Evolutionary conservation across 805 yeast genomes (phyloP).

Genomic region (Nakazawaea pomicola): DNA sequence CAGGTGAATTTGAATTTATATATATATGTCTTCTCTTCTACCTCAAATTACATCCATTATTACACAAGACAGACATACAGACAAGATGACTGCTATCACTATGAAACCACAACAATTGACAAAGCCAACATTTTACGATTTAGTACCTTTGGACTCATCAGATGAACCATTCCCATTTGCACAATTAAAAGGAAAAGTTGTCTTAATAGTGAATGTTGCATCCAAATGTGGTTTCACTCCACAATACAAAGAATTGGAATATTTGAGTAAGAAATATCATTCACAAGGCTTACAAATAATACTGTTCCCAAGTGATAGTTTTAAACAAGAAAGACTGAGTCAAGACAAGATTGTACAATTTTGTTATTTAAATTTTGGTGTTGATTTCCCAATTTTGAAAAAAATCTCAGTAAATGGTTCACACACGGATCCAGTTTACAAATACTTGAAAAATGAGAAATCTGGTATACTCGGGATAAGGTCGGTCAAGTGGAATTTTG

Average conservation of each 20-base stretch:
- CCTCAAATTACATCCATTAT: no score
- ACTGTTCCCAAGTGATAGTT: constrained; percentile 83
- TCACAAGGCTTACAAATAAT: constrained; percentile 52
- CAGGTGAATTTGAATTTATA: no score
- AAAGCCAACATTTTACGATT: constrained; percentile 62
- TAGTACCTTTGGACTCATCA: constrained; percentile 56
- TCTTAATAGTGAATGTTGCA: constrained; percentile 39
- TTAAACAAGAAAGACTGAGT: constrained; percentile 58
- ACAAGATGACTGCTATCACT: neutral
- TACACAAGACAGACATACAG: no score
- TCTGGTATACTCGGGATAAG: constrained; percentile 55
- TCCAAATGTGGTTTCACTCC: constrained; percentile 41
- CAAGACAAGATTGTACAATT: constrained; percentile 56
- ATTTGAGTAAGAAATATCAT: constrained; percentile 48
- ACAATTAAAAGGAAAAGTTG: constrained; percentile 71
- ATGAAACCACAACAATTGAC: neutral
- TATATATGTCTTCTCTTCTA: no score
- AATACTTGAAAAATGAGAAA: constrained; percentile 53
- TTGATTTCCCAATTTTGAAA: constrained; percentile 76
- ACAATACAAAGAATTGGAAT: constrained; percentile 60
- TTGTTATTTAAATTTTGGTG: constrained; percentile 73
- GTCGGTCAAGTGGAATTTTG: constrained; percentile 74
- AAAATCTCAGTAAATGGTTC: constrained; percentile 79
- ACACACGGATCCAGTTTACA: constrained; percentile 68
- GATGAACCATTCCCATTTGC: constrained; percentile 56